phyloP scores from a whole-genome alignment of 306 rosid genomes.

The Trifolium subterraneum region DNA sequence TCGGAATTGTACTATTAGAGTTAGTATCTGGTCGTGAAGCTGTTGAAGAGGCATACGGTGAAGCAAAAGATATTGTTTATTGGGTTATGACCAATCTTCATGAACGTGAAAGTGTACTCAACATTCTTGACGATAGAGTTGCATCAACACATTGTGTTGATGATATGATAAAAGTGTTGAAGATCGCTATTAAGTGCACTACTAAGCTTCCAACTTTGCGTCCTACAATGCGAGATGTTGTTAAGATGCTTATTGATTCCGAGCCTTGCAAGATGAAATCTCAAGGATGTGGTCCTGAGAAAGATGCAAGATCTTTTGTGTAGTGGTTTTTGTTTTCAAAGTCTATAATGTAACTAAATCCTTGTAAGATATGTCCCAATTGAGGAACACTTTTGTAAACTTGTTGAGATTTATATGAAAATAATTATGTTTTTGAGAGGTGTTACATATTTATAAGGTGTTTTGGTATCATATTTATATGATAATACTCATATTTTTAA shows the following conservation, averaged over 20 bases:
- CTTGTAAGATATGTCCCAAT: not conserved
- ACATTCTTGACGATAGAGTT: constrained; percentile 68
- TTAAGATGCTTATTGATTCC: constrained; percentile 80
- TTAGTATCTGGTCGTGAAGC: constrained; percentile 81
- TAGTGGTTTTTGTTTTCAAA: constrained; percentile 30
- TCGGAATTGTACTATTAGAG: constrained; percentile 87
- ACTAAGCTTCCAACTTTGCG: constrained; percentile 83
- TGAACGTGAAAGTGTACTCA: constrained; percentile 58
- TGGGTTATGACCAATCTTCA: constrained; percentile 77
- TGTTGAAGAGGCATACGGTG: constrained; percentile 83
- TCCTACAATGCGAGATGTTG: constrained; percentile 91
- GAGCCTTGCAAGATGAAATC: constrained; percentile 56
- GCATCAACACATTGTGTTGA: constrained; percentile 45
- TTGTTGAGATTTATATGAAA: not conserved
- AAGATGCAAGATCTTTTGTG: constrained; percentile 37
- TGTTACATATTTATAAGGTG: not conserved
- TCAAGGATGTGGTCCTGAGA: constrained; percentile 31
- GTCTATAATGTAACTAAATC: constrained; percentile 10
- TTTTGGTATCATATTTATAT: not conserved
- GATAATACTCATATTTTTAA: too few species aligned
- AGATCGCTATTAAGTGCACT: constrained; percentile 77
- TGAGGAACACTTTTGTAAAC: not conserved
- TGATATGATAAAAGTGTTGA: constrained; percentile 81
- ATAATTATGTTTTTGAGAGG: not conserved
- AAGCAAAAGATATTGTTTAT: constrained; percentile 84